These are phyloP conservation scores for Pholiota adiposa DNA, from an alignment of 1,284 basidiomycete species.

Conservation along the genomic window DNA sequence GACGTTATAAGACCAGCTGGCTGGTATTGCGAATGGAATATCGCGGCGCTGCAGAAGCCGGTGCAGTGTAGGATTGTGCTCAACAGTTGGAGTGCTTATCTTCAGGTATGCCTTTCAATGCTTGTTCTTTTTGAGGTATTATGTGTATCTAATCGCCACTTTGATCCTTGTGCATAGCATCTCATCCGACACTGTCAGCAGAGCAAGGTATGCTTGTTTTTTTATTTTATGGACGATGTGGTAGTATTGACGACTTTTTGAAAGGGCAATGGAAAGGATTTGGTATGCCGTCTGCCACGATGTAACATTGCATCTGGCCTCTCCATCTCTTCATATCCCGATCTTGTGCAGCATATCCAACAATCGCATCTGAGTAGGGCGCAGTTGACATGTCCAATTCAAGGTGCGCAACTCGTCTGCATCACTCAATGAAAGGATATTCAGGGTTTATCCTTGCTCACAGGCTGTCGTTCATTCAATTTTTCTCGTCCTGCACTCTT, in stretches of 20 bases:
- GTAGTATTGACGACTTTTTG: not conserved
- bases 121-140: not conserved
- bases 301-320: slow-evolving; percentile 22
- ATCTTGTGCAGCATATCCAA: slow-evolving; percentile 24
- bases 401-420: slow-evolving; percentile 15
- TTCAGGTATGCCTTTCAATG: slow-evolving; percentile 26
- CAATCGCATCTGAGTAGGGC: slow-evolving; percentile 24
- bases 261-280: slow-evolving; percentile 6
- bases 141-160: not conserved
- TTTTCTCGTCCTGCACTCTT: slow-evolving; percentile 14
- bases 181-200: slow-evolving; percentile 15
- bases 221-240: not conserved
- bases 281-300: slow-evolving; percentile 22
- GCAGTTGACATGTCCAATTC: slow-evolving; percentile 24
- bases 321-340: slow-evolving; percentile 11
- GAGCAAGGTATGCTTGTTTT: slow-evolving; percentile 10
- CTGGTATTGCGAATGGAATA: slow-evolving; percentile 32
- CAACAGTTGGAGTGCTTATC: slow-evolving; percentile 27
- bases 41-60: slow-evolving; percentile 15
- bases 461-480: slow-evolving; percentile 10
- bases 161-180: slow-evolving; percentile 11
- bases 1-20: slow-evolving; percentile 25
- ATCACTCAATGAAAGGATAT: not conserved
- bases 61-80: slow-evolving; percentile 23
- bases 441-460: not conserved